These are phyloP conservation scores for Diospyros kaki DNA, from an alignment of 148 eudicot species.

Conservation along the genomic window DNA sequence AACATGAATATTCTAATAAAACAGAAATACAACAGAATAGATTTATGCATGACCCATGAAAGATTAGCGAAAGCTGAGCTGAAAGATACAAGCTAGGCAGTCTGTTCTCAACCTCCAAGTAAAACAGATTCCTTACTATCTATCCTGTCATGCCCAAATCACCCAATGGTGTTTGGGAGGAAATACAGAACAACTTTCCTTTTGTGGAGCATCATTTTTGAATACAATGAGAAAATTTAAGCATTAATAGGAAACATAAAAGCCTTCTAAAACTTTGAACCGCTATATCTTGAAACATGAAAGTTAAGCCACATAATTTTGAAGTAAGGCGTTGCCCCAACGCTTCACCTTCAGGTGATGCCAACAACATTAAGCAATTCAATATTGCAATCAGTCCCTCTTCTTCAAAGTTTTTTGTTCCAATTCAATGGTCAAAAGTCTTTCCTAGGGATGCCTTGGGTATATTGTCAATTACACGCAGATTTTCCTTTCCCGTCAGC, in stretches of 20 bases:
- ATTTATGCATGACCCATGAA: background rate
- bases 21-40: background rate
- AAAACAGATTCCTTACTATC: background rate
- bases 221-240: background rate
- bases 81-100: background rate
- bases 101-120: background rate
- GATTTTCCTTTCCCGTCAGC: no score
- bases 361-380: no score
- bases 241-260: background rate
- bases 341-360: no score
- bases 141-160: background rate
- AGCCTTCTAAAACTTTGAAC: background rate
- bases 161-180: background rate
- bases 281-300: background rate
- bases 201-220: background rate
- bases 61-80: background rate
- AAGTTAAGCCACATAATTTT: no score
- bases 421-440: no score
- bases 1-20: slow-evolving; percentile 7
- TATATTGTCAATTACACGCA: no score
- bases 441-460: no score
- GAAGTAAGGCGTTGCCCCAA: no score
- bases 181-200: background rate
- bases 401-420: no score
- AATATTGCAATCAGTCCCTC: no score